Percentiles rank a stretch among this genome's conserved stretches.
These are phyloP conservation scores for Ganoderma sinense DNA, from an alignment of 1,284 basidiomycete genomes.

Conservation along the genomic window DNA sequence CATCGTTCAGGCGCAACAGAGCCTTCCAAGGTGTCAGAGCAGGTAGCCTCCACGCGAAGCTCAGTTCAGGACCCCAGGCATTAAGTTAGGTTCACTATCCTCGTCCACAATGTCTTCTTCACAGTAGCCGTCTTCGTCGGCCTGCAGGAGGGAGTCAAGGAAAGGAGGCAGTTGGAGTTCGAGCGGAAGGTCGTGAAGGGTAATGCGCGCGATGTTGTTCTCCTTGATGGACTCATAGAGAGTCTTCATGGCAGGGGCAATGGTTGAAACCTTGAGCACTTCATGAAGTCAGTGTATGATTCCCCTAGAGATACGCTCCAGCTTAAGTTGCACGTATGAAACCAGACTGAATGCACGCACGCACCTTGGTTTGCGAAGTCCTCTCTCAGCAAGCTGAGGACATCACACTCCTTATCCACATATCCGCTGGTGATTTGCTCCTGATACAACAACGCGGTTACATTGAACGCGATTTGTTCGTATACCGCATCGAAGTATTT, in stretches of 20 bases:
- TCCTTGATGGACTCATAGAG: constrained; percentile 81
- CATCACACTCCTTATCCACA: constrained; percentile 80
- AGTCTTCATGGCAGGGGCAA: constrained; percentile 78
- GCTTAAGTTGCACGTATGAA: neutral
- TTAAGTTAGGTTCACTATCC: constrained; percentile 44
- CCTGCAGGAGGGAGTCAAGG: constrained; percentile 72
- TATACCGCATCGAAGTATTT: constrained; percentile 88
- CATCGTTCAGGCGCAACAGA: constrained; percentile 75
- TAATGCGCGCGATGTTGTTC: constrained; percentile 75
- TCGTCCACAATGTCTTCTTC: constrained; percentile 55
- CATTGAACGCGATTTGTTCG: constrained; percentile 85
- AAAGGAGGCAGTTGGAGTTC: constrained; percentile 86
- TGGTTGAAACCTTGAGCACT: constrained; percentile 71
- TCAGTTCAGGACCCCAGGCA: constrained; percentile 74
- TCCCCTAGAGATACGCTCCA: constrained; percentile 49
- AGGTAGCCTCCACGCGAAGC: constrained; percentile 74
- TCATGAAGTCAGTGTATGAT: constrained; percentile 64
- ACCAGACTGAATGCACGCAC: constrained; percentile 9
- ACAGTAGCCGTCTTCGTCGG: constrained; percentile 54
- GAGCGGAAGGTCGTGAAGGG: constrained; percentile 77
- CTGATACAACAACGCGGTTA: constrained; percentile 89
- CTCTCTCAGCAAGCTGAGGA: constrained; percentile 74
- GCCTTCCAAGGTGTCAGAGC: constrained; percentile 93
- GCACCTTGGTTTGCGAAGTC: constrained; percentile 67
- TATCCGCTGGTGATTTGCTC: constrained; percentile 87